These are phyloP conservation scores for Diaporthe amygdali DNA, from an alignment of 2,329 filamentous ascomycete species.

Conservation along the genomic window DNA sequence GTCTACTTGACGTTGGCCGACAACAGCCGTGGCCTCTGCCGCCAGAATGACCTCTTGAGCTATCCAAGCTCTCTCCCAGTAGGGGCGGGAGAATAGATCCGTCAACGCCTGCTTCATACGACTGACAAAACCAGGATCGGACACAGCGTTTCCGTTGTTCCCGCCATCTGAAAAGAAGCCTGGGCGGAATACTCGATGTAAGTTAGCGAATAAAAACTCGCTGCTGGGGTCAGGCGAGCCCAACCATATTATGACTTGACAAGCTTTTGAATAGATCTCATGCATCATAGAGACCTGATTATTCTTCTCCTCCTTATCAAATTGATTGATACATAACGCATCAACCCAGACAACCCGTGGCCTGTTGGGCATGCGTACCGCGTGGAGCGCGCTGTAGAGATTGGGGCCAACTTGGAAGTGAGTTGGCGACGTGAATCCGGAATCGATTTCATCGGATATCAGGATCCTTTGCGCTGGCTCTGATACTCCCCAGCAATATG, in stretches of 20 bases:
- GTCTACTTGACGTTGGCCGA: not conserved
- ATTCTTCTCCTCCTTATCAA: not conserved
- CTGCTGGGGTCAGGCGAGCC: not conserved
- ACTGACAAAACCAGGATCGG: not conserved
- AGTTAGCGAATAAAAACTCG: not conserved
- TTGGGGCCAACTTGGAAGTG: not conserved
- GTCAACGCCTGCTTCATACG: not conserved
- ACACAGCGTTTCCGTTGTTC: not conserved
- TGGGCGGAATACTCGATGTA: not conserved
- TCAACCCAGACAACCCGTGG: not conserved
- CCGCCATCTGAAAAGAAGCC: not conserved
- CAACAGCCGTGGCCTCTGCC: not conserved
- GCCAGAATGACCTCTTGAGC: not conserved
- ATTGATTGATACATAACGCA: constrained; percentile 15
- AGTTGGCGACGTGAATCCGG: not conserved
- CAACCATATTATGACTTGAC: not conserved
- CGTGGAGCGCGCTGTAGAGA: not conserved
- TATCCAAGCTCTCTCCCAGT: not conserved
- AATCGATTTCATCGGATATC: not conserved
- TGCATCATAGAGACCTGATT: constrained; percentile 17
- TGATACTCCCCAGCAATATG: not conserved
- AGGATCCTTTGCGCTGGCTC: not conserved
- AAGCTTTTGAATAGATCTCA: not conserved
- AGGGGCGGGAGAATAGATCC: not conserved
- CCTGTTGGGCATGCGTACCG: not conserved